Evolutionary conservation across 2,329 filamentous ascomycete species (phyloP), one percentile per base, ranked within the genome.

Genomic region (Aspergillus sojae): DNA sequence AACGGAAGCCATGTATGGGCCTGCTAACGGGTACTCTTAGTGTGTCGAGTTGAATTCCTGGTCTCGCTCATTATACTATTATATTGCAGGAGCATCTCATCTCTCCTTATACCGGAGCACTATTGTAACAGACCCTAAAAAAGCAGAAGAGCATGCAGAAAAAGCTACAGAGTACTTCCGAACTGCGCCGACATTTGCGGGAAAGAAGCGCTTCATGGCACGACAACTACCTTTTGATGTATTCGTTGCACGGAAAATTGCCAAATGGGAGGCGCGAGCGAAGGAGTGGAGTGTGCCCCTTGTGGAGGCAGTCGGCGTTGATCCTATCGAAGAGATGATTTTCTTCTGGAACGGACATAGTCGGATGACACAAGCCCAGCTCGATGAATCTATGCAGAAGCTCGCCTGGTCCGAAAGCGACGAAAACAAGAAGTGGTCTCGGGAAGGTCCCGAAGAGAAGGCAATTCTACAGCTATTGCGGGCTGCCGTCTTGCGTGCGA

Each of bases 301-400:
- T 4, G 85, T 91, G 1, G 94, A 98, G 70, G 93, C 91, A 0
- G 84, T 96, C 10, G 93, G 93, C 0, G 84, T 92, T 3, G 91
- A 89, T 64, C 95, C 95, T 0, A 82, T 92, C 0, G 87, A 93
- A 71, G 95, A 98, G 80, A 96, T 98, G 91, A 89, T 91, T 14
- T 96, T 94, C 76, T 88, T 98, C 71, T 98, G 94, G 94, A 94
- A 92, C 72, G 94, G 94, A 0, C 88, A 88, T 70, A 94, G 92
- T 78, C 88, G 93, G 60, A 96, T 97, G 92, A 82, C 85, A 2
- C 71, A 79, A 0, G 79, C 80, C 0, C 86, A 94, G 64, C 81
- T 97, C 16, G 81, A 90, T 55, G 79, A 82, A 48, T 91, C 88
- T 0, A 75, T 92, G 43, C 78, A 75, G 0, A 84, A 85, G n/a